phyloP scores from a whole-genome alignment of 805 yeast genomes.

The Wickerhamiella vanderwaltii region DNA sequence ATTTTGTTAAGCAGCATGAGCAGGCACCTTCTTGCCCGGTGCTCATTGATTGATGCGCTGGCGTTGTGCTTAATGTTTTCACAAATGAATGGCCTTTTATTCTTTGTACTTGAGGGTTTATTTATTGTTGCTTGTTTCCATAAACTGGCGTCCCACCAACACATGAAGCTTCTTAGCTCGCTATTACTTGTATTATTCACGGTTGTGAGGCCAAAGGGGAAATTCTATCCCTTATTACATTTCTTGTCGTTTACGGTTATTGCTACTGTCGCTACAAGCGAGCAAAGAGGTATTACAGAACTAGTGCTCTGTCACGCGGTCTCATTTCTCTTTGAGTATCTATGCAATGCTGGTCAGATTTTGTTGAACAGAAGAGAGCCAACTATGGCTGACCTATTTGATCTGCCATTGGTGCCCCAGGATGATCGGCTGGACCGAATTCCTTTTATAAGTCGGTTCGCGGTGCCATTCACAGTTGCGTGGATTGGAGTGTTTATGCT shows the following conservation, averaged over 20 bases:
- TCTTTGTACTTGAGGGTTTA: not conserved
- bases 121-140: not conserved
- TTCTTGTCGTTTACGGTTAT: not conserved
- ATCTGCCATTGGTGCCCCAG: not conserved
- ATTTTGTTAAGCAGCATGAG: not conserved
- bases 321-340: not conserved
- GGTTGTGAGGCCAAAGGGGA: no score
- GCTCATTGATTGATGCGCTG: constrained; percentile 4
- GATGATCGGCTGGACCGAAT: constrained; percentile 2
- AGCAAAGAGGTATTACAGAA: constrained; percentile 2
- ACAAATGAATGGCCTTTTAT: not conserved
- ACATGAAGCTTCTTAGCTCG: constrained; percentile 1
- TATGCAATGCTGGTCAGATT: not conserved
- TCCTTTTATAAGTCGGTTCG: not conserved
- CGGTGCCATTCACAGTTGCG: constrained; percentile 1
- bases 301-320: constrained; percentile 1
- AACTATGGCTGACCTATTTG: not conserved
- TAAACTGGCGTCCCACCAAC: not conserved
- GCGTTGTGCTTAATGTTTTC: not conserved
- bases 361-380: not conserved
- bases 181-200: not conserved
- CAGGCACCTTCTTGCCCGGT: constrained; percentile 8
- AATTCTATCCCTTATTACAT: constrained; percentile 2
- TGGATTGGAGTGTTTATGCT: constrained; percentile 1
- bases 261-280: not conserved